Evolutionary conservation across 495 filamentous ascomycete genomes (phyloP).

Genomic region (Penicillium tannophilum): DNA sequence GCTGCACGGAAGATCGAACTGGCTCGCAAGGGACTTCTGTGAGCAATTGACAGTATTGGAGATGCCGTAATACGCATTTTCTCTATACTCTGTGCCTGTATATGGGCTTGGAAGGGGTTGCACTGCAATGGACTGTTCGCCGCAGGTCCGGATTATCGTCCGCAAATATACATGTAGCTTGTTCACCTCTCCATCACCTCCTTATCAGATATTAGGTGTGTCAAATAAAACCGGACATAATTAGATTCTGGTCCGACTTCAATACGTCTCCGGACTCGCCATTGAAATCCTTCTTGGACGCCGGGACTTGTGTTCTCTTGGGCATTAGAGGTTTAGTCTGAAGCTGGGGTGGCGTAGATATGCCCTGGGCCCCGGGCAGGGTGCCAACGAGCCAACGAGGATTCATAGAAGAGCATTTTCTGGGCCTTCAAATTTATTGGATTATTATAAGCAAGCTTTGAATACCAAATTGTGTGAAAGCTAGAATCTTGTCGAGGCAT

Average conservation of each 20-base stretch:
- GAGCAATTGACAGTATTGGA: conserved; percentile 24
- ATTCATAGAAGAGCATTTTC: no score
- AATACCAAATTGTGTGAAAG: background rate
- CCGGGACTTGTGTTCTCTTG: no score
- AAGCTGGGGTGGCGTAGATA: no score
- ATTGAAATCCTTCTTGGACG: no score
- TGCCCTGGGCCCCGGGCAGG: no score
- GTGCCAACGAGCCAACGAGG: no score
- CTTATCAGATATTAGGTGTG: background rate
- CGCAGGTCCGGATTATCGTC: background rate
- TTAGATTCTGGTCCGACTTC: background rate
- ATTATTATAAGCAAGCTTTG: background rate
- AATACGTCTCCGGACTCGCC: background rate
- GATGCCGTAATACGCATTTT: no score
- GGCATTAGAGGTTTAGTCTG: no score
- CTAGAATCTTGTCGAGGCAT: background rate
- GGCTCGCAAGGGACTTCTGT: conserved; percentile 81
- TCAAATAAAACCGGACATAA: background rate
- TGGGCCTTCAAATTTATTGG: no score
- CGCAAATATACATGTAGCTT: background rate
- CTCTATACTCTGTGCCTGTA: background rate
- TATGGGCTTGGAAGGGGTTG: background rate
- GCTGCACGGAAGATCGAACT: conserved; percentile 77
- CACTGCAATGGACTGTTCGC: background rate
- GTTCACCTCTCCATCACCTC: background rate